These are phyloP conservation scores for Plantago ovata DNA, from an alignment of 257 asterid genomes.

Conservation along the genomic window DNA sequence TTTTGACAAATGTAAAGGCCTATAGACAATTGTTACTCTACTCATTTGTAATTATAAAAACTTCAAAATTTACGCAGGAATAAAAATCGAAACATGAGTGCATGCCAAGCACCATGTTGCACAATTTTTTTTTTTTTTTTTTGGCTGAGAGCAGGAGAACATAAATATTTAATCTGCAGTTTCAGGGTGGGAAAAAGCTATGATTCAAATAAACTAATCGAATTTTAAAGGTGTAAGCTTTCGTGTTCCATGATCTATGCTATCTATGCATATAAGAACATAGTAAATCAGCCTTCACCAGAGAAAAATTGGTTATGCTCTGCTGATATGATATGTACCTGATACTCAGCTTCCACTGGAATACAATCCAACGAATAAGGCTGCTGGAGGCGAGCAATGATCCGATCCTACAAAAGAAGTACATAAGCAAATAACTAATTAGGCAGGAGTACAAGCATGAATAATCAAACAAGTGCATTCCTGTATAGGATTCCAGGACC, in stretches of 20 bases:
- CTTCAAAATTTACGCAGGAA: not conserved
- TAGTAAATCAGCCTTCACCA: not conserved
- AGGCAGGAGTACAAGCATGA: too few species aligned
- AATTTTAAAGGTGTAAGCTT: not conserved
- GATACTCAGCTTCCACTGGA: slow-evolving; percentile 96
- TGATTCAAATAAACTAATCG: not conserved
- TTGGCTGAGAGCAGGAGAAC: slow-evolving; percentile 1
- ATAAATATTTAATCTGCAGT: not conserved
- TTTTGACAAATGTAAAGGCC: too few species aligned
- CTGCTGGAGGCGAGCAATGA: slow-evolving; percentile 96
- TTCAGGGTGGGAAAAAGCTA: not conserved
- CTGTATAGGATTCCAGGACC: too few species aligned
- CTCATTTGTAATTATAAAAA: not conserved
- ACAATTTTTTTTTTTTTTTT: not conserved
- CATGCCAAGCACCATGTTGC: not conserved
- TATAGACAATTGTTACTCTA: too few species aligned
- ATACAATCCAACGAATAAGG: slow-evolving; percentile 97
- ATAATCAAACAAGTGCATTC: too few species aligned
- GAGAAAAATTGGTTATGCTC: not conserved
- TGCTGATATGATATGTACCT: slow-evolving; percentile 44
- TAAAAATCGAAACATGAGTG: not conserved
- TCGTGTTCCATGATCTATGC: not conserved
- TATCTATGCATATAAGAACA: too few species aligned
- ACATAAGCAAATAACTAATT: too few species aligned
- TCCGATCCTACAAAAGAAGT: too few species aligned